Evolutionary conservation across 2,329 filamentous ascomycete species (phyloP).

Genomic region (Talaromyces sp.): DNA sequence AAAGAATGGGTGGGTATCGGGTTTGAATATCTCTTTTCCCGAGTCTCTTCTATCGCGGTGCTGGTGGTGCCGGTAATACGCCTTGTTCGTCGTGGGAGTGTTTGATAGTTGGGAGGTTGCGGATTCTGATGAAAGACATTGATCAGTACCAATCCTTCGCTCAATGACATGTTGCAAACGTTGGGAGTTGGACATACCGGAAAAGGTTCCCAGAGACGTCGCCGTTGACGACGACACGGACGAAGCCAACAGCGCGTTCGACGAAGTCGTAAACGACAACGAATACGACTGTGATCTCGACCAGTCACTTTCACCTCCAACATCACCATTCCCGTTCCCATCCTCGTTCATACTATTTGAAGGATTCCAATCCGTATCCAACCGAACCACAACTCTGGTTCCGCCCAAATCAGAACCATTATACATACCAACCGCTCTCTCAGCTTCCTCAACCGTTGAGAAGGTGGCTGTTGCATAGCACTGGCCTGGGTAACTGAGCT

Average conservation of each 20-base stretch:
- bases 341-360: background rate
- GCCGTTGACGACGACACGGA: conserved; percentile 8
- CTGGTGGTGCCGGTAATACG: background rate
- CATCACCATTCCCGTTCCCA: background rate
- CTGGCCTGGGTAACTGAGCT: conserved; percentile 6
- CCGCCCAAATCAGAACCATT: conserved; percentile 35
- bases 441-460: conserved; percentile 32
- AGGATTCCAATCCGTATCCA: conserved; percentile 25
- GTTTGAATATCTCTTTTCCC: conserved; percentile 10
- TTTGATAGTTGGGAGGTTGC: background rate
- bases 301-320: conserved; percentile 1
- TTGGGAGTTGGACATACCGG: background rate
- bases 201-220: background rate
- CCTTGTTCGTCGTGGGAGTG: background rate
- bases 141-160: background rate
- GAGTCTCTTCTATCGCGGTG: conserved; percentile 13
- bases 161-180: background rate
- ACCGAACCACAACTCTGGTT: conserved; percentile 31
- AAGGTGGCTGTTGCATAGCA: conserved; percentile 31
- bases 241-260: background rate
- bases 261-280: background rate
- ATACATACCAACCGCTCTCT: conserved; percentile 31
- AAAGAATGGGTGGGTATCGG: background rate
- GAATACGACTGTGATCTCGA: conserved; percentile 8
- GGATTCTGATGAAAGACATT: background rate